These are phyloP conservation scores for Funneliformis mosseae DNA, from an alignment of 192 early-diverging fungal species.

Conservation along the genomic window DNA sequence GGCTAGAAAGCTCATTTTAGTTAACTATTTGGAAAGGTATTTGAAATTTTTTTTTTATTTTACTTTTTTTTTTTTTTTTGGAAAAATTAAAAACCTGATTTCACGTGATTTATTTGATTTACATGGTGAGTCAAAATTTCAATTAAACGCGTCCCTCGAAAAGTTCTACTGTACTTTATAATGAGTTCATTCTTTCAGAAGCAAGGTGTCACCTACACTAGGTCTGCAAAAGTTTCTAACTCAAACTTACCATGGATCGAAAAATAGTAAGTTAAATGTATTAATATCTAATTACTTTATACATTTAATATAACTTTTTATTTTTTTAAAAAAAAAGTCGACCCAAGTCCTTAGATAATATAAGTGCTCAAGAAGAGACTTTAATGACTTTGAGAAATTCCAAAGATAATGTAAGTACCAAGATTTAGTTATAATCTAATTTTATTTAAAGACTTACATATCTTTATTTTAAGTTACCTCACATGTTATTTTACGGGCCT, in stretches of 20 bases:
- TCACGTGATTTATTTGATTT: too few relatives aligned
- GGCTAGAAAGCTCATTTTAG: not conserved
- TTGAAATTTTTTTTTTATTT: too few relatives aligned
- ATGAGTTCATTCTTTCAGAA: not conserved
- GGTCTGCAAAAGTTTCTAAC: not conserved
- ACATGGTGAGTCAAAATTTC: too few relatives aligned
- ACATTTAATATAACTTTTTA: not conserved
- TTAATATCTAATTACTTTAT: not conserved
- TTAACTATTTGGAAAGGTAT: too few relatives aligned
- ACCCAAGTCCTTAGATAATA: conserved; percentile 82
- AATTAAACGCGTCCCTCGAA: not conserved
- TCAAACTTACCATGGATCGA: conserved; percentile 77
- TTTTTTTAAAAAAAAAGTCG: conserved; percentile 50
- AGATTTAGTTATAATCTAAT: not conserved
- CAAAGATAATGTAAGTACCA: not conserved
- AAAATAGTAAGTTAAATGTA: conserved; percentile 70
- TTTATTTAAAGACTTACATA: not conserved
- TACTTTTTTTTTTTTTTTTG: too few relatives aligned
- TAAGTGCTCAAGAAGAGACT: conserved; percentile 90
- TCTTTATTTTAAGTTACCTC: conserved; percentile 73
- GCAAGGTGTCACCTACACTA: not conserved
- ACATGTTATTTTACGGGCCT: conserved; percentile 96
- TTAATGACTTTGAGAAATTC: conserved; percentile 82
- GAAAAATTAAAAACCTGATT: too few relatives aligned
- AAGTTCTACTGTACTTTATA: not conserved